Evolutionary conservation across 2,329 filamentous ascomycete species (phyloP), one percentile per base, ranked within the genome.

Genomic region (Cladosporium sp.): DNA sequence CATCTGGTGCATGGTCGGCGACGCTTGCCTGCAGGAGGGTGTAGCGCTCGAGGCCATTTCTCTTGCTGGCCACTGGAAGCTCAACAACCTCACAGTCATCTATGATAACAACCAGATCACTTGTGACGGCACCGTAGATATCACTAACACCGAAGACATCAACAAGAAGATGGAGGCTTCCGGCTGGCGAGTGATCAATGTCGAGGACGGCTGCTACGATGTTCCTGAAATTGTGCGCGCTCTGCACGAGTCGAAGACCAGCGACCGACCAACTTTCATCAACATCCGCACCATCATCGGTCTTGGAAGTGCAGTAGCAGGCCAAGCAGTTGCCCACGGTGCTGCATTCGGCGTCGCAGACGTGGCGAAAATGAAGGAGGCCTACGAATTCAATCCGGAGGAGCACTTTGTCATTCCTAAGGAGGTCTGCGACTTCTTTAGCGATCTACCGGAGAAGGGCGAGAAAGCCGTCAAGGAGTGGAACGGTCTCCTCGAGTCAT

Each of bases 61-160:
- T 3, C 76, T 84, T 5, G 82, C 82, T 5, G 83, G 82, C 1
- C 81, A 84, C 66, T 76, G 78, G 68, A 76, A 75, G 62, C 73
- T 86, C 9, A 79, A 81, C 70, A 85, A 85, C 67, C 70, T 86
- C 1, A 78, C 78, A 3, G 70, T 85, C 25, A 80, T 84, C 49
- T 85, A 85, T 63, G 83, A 85, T 63, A 85, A 86, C 69, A 85
- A 85, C 67, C 79, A 83, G 64, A 74, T 85, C 50, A 84, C 82
- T 5, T 85, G 82, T 64, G 83, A 85, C 59, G 83, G 83, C 1
- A 77, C 76, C 2, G 76, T 84, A 2, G 81, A 84, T 66, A 72
- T 79, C 42, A 76, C 76, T 2, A 83, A 82, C 61, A 81, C 76
- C 0, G 82, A 85, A 63, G 81, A 85, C 47, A 73, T 84, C 64